These are phyloP conservation scores for Eremomyces bilateralis DNA, from an alignment of 495 filamentous ascomycete species.

Conservation along the genomic window DNA sequence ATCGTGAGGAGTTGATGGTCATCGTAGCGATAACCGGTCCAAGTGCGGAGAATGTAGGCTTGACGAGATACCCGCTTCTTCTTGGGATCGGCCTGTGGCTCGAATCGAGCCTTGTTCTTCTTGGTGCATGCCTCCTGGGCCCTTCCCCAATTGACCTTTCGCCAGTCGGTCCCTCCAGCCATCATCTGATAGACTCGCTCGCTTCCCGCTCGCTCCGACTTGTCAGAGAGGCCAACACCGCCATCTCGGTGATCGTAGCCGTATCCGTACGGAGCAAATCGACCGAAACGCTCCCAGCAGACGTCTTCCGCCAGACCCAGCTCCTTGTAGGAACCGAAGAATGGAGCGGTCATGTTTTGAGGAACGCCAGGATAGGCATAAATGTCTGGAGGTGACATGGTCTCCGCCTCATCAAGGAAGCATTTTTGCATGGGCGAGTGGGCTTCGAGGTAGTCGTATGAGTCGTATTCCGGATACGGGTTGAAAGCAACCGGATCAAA, in stretches of 20 bases:
- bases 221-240: slow-evolving; percentile 16
- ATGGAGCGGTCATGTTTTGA: slow-evolving; percentile 17
- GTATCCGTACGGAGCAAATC: slow-evolving; percentile 21
- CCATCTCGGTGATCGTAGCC: slow-evolving; percentile 17
- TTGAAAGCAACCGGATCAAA: slow-evolving; percentile 17
- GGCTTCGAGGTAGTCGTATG: slow-evolving; percentile 12
- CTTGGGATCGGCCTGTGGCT: slow-evolving; percentile 3
- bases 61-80: slow-evolving; percentile 17
- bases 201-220: slow-evolving; percentile 15
- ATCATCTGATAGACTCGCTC: slow-evolving; percentile 16
- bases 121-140: slow-evolving; percentile 19
- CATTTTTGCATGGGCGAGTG: slow-evolving; percentile 17
- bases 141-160: slow-evolving; percentile 16
- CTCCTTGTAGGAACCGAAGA: slow-evolving; percentile 19
- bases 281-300: slow-evolving; percentile 22
- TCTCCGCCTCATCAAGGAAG: slow-evolving; percentile 17
- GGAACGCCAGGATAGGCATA: slow-evolving; percentile 22
- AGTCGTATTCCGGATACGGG: slow-evolving; percentile 18
- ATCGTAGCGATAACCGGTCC: slow-evolving; percentile 19
- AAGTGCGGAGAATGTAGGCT: slow-evolving; percentile 21
- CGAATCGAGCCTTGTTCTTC: slow-evolving; percentile 21
- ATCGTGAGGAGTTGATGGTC: slow-evolving; percentile 21
- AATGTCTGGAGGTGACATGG: slow-evolving; percentile 15
- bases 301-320: slow-evolving; percentile 17
- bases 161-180: slow-evolving; percentile 16